Evolutionary conservation across 106 monocot species (phyloP).

Genomic region (Dendrobium chrysotoxum): DNA sequence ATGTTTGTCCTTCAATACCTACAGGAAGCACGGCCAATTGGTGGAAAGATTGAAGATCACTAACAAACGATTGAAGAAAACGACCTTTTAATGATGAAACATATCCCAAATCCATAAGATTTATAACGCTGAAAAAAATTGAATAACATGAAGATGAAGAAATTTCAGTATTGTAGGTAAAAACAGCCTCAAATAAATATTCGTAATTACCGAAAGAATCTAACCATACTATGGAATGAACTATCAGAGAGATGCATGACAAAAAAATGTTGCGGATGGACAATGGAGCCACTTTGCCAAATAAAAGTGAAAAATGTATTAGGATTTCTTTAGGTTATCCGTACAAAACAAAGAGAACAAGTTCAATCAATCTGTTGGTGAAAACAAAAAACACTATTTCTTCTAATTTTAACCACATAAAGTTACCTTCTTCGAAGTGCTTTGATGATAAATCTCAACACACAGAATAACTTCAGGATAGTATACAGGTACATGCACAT

Average conservation of each 20-base stretch:
- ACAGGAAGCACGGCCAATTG: not conserved
- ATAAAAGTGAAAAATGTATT: not conserved
- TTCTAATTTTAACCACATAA: not conserved
- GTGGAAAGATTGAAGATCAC: not conserved
- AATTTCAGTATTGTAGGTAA: not conserved
- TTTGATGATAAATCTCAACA: conserved; percentile 75
- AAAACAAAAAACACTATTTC: not conserved
- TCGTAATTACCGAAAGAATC: not conserved
- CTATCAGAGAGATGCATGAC: not conserved
- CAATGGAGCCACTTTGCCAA: not conserved
- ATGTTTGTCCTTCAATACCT: not conserved
- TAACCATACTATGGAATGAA: not conserved
- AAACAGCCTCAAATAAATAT: not conserved
- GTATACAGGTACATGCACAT: conserved; percentile 38
- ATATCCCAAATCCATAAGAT: not conserved
- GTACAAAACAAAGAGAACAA: not conserved
- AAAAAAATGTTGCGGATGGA: not conserved
- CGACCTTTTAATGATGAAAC: not conserved
- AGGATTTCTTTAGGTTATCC: not conserved
- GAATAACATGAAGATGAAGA: not conserved
- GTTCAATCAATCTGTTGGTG: not conserved
- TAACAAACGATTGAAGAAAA: not conserved
- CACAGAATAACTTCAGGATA: conserved; percentile 71
- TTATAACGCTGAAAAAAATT: not conserved
- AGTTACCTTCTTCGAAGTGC: conserved; percentile 33